Evolutionary conservation across 208 protist species (phyloP), one percentile per base, ranked within the genome.

Genomic region (Leishmania tropica): DNA sequence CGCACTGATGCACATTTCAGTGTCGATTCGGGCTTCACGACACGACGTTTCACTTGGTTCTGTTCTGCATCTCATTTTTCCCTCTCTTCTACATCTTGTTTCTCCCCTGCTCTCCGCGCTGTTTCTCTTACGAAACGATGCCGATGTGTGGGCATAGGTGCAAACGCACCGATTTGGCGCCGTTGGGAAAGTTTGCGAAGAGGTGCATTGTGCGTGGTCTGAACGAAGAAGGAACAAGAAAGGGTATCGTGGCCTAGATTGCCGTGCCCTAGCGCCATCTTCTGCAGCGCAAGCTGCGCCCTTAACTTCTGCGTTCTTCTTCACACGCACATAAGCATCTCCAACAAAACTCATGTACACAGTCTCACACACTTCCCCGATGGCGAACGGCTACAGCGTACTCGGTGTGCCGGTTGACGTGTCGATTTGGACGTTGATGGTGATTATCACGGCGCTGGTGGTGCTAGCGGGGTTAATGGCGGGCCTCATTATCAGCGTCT

Each of bases 401-500:
- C 88, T 93, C 81, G 89, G 91, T 13, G 75, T 93, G 15, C 65
- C 88, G 64, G 65, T 92, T 19, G 71, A 87, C 53, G 81, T 95
- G 48, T 81, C 90, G 17, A 67, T 75, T 3, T 83, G 78, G 73
- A 60, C 85, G 17, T 83, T 87, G 24, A 42, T 88, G 37, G 48
- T 31, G 31, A 81, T 95, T 48, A 88, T 92, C 24, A 62, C 78
- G 42, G 81, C 79, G 24, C 84, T 93, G 17, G 91, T 89, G 53
- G n/a, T 89, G 35, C 40, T 93, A 28, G 86, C 88, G 7, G 92
- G 89, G 42, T 74, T 89, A 51, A 91, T 93, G 84, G 88, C 92
- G 17, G 92, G 92, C 0, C 83, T 95, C 19, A 90, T 95, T n/a
- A 87, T 95, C 40, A 92, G 89, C 47, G 75, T 91, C 35, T 95